phyloP scores from a whole-genome alignment of 2,329 filamentous ascomycete species.

The Tolypocladium amazonense region DNA sequence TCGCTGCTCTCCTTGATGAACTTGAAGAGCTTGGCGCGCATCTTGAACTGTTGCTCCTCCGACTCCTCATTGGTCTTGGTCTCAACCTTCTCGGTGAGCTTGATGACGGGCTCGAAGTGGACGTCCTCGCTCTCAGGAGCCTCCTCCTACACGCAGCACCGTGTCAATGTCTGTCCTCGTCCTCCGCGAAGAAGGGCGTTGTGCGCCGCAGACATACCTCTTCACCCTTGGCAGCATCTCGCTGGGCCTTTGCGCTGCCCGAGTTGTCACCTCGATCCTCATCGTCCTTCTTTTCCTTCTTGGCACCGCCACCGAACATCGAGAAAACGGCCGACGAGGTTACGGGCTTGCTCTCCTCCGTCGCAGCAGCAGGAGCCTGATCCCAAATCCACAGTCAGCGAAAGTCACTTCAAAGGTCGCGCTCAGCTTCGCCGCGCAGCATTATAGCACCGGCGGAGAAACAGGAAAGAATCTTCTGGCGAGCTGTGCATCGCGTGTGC shows the following conservation, averaged over 20 bases:
- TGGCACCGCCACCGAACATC: constrained; percentile 96
- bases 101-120: constrained; percentile 94
- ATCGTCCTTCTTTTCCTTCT: constrained; percentile 89
- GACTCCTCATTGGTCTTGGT: constrained; percentile 97
- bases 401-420: not conserved
- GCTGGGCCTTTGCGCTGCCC: constrained; percentile 75
- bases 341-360: constrained; percentile 21
- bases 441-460: not conserved
- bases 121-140: constrained; percentile 83
- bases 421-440: not conserved
- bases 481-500: not conserved
- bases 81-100: constrained; percentile 92
- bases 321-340: constrained; percentile 70
- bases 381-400: not conserved
- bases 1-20: constrained; percentile 86
- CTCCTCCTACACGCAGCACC: constrained; percentile 45
- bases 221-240: constrained; percentile 49
- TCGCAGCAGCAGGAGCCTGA: constrained; percentile 6
- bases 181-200: not conserved
- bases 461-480: not conserved
- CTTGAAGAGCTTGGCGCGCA: constrained; percentile 99
- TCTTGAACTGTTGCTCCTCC: constrained; percentile 97
- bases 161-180: not conserved
- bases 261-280: constrained; percentile 80
- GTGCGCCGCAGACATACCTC: constrained; percentile 34